Evolutionary conservation across 1,284 basidiomycete genomes (phyloP).

Genomic region (Phylloporus sp.): DNA sequence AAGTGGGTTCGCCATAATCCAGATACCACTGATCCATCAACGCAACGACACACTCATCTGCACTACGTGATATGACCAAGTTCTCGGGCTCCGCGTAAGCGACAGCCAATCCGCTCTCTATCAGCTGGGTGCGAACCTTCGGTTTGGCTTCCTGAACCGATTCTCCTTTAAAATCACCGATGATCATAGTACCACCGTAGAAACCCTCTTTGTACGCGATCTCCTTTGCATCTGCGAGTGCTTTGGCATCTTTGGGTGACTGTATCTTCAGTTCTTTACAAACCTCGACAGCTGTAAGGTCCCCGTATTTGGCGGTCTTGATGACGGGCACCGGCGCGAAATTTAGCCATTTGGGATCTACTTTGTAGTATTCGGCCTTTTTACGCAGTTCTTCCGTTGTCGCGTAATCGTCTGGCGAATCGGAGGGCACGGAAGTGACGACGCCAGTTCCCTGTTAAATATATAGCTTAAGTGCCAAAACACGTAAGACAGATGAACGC

Average conservation of each 20-base stretch:
- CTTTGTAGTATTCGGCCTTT: slow-evolving; percentile 97
- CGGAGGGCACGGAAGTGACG: slow-evolving; percentile 97
- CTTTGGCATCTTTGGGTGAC: slow-evolving; percentile 93
- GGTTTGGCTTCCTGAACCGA: slow-evolving; percentile 90
- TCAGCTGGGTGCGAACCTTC: slow-evolving; percentile 87
- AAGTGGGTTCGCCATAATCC: slow-evolving; percentile 92
- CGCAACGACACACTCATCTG: slow-evolving; percentile 97
- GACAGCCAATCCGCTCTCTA: slow-evolving; percentile 79
- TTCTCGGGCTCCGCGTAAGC: slow-evolving; percentile 97
- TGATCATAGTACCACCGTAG: slow-evolving; percentile 90
- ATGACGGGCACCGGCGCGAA: slow-evolving; percentile 91
- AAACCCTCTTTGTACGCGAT: slow-evolving; percentile 99
- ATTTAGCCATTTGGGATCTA: slow-evolving; percentile 89
- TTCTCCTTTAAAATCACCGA: slow-evolving; percentile 89
- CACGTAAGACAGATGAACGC: neutral
- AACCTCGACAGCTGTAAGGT: slow-evolving; percentile 88
- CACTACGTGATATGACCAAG: slow-evolving; percentile 86
- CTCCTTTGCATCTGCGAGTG: slow-evolving; percentile 96
- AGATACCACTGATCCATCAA: slow-evolving; percentile 99
- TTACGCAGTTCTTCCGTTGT: slow-evolving; percentile 93
- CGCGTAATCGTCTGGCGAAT: slow-evolving; percentile 97
- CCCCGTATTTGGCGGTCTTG: slow-evolving; percentile 88
- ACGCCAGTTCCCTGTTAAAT: slow-evolving; percentile 87
- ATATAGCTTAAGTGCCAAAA: neutral
- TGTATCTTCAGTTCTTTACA: slow-evolving; percentile 94